Evolutionary conservation across 2,329 filamentous ascomycete species (phyloP), one percentile per base, ranked within the genome.

Genomic region (Penicillium sp.): DNA sequence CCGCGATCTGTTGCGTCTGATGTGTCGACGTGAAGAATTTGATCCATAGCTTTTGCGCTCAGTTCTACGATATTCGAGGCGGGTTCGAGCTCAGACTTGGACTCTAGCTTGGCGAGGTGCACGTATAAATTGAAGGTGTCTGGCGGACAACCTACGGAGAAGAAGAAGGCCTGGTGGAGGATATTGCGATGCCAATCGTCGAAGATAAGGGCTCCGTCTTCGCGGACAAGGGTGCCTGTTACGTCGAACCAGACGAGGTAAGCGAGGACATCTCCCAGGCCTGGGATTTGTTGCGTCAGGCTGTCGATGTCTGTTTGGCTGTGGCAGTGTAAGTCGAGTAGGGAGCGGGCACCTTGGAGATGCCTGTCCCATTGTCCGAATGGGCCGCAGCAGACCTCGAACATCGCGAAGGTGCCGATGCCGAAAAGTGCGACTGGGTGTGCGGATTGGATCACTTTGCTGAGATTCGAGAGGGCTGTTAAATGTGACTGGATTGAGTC

Each of bases 401-500:
- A 73, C 27, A 78, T 71, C 0, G 75, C 74, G 52, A 78, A 77
- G 0, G 71, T 74, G 0, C 74, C 74, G 15, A 78, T 77, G 1
- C 74, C 75, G 4, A 78, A 65, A 7, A 78, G 65, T 0, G 75
- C 75, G 42, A 76, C 67, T 0, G 75, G 75, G 27, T 77, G 69
- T 1, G 71, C 73, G 0, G 67, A 71, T 26, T 68, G 68, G 2
- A 78, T 63, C 5, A 72, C 70, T 33, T 70, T 65, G 50, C 70
- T 75, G 9, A 77, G 65, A 13, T 69, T 68, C 32, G 67, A 64
- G 3, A 77, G 57, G 0, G 72, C 72, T 0, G 68, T 64, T 0
- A 76, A 64, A 52, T 66, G 63, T 5, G 56, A 62, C 15, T 62
- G 61, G 6, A 67, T 63, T 3, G 62, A 58, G 20, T 61, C 46